Evolutionary conservation across 805 yeast species (phyloP).

Genomic region (Jamesozyma hellenica): DNA sequence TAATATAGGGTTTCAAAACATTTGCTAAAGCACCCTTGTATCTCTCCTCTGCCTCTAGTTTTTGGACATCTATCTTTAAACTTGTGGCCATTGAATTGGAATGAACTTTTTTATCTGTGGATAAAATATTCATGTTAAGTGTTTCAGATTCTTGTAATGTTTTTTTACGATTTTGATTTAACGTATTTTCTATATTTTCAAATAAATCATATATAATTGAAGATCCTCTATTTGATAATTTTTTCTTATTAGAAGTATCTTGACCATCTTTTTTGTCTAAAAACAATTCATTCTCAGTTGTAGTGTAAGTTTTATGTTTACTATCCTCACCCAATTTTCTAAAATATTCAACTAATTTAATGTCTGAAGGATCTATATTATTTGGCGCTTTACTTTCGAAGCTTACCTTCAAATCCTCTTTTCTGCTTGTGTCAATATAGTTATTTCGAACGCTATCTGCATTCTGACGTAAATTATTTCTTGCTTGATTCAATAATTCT

Average conservation of each 20-base stretch:
- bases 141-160: conserved; percentile 3
- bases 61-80: conserved; percentile 5
- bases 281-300: not conserved
- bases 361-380: conserved; percentile 1
- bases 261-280: not conserved
- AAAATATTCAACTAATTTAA: conserved; percentile 3
- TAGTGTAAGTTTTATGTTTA: not conserved
- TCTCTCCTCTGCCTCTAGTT: conserved; percentile 16
- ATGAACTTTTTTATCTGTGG: not conserved
- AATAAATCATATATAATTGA: conserved; percentile 5
- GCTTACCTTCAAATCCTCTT: conserved; percentile 3
- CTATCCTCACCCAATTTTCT: conserved; percentile 1
- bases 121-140: not conserved
- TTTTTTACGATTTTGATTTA: conserved; percentile 4
- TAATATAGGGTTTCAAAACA: conserved; percentile 16
- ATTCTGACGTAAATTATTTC: not conserved
- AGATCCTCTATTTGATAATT: not conserved
- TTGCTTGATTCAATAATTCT: conserved; percentile 1
- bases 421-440: not conserved
- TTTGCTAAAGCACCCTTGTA: conserved; percentile 16
- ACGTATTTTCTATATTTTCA: conserved; percentile 5
- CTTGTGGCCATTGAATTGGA: not conserved
- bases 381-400: conserved; percentile 1
- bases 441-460: too few relatives aligned
- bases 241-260: not conserved